Conservation (phyloP, 208 protist genomes). For the Trypanosoma boissoni region DNA sequence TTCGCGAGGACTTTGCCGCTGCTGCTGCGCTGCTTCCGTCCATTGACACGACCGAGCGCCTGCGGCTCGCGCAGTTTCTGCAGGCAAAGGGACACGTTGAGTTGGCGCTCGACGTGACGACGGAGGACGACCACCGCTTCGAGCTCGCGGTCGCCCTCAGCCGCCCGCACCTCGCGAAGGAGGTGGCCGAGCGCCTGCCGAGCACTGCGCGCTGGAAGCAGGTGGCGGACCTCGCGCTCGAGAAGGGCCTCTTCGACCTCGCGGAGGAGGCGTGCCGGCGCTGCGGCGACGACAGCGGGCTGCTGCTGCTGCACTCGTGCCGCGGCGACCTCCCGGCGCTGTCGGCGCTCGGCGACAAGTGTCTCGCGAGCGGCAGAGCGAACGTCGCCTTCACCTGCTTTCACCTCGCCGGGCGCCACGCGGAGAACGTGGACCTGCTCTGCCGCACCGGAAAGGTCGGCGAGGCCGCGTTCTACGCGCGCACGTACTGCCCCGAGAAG, state of each 20-base stretch:
- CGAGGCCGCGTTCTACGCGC: conserved; percentile 96
- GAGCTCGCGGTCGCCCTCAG: conserved; percentile 93
- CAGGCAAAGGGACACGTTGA: conserved; percentile 91
- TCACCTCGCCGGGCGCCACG: conserved; percentile 75
- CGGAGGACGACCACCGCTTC: conserved; percentile 95
- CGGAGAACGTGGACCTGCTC: conserved; percentile 89
- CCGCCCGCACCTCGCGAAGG: conserved; percentile 63
- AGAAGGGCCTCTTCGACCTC: conserved; percentile 71
- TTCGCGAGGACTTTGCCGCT: conserved; percentile 92
- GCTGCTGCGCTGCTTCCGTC: conserved; percentile 80
- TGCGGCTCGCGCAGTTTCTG: conserved; percentile 94
- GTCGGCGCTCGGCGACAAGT: conserved; percentile 57
- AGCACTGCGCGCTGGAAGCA: conserved; percentile 93
- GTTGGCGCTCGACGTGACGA: conserved; percentile 92
- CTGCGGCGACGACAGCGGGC: conserved; percentile 65
- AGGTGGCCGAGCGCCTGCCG: conserved; percentile 63
- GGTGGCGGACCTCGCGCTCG: conserved; percentile 92
- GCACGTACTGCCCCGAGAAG: conserved; percentile 90
- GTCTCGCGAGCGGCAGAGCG: conserved; percentile 64
- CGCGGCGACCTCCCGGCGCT: conserved; percentile 69
- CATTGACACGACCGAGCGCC: conserved; percentile 77
- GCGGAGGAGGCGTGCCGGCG: conserved; percentile 65
- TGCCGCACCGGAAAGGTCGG: conserved; percentile 66
- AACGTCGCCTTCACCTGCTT: conserved; percentile 95
- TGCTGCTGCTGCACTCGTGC: conserved; percentile 81